Evolutionary conservation across 2,329 filamentous ascomycete genomes (phyloP), one percentile per base, ranked within the genome.

Genomic region (Chaetomium globosum): DNA sequence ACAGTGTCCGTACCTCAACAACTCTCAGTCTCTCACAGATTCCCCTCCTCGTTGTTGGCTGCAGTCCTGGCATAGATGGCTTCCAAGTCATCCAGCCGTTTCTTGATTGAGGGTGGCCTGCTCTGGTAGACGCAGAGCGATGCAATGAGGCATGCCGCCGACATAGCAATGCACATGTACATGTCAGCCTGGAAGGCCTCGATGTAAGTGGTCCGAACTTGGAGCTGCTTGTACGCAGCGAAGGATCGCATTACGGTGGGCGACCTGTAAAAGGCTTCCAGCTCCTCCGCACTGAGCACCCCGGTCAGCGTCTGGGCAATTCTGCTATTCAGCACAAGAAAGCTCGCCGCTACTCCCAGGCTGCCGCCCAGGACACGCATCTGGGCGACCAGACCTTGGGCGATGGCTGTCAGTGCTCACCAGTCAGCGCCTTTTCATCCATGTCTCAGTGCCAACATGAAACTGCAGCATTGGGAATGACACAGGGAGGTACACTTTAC

Each of bases 291-390:
- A 13, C 68, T 66, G 43, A 71, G 63, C 26, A 51, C 55, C 56
- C 51, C 63, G 33, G 66, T 59, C 10, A 71, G 58, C 3, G 57
- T 59, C 33, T 56, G 46, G 39, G 69, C 61, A 21, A 71, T 71
- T 49, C 62, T 67, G n/a, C 63, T 65, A 51, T 70, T 70, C 59
- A 70, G 64, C 16, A 70, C 65, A n/a, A 70, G 65, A 59, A 70
- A 65, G 62, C 65, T 65, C 26, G 70, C 63, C 26, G 73, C 71
- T 4, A 74, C 69, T 46, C 73, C 73, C 48, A 74, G 67, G 54
- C 69, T 72, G 46, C 72, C 72, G 62, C 73, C 73, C 57, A 74
- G 71, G 12, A 71, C 68, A 26, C 72, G 70, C 51, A 73, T 63
- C 58, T 71, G 70, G 19, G 70, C 68, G 19, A 70, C 54, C 30